phyloP scores from a whole-genome alignment of 305 asterid genomes.

The Ruellia speciosa region DNA sequence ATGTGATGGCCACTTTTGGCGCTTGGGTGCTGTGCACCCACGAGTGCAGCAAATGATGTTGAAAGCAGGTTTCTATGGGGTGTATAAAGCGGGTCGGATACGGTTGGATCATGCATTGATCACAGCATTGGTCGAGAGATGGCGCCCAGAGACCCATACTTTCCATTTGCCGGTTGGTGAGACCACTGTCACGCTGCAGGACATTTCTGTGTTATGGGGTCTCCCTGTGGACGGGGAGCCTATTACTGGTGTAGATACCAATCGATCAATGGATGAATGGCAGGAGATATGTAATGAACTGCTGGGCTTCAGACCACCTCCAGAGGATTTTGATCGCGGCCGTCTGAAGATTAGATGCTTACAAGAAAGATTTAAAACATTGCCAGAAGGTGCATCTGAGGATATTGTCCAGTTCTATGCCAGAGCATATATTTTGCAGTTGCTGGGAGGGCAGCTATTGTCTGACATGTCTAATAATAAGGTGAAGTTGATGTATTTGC shows the following conservation, averaged over 20 bases:
- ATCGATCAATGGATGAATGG: slow-evolving; percentile 72
- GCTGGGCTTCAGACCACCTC: slow-evolving; percentile 64
- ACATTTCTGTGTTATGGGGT: slow-evolving; percentile 71
- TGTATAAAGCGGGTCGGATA: slow-evolving; percentile 73
- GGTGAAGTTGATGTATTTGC: slow-evolving; percentile 63
- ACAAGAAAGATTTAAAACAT: slow-evolving; percentile 56
- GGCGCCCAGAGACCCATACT: slow-evolving; percentile 89
- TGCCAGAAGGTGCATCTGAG: slow-evolving; percentile 62
- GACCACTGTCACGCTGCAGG: slow-evolving; percentile 67
- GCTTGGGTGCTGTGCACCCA: slow-evolving; percentile 57
- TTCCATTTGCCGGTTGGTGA: slow-evolving; percentile 78
- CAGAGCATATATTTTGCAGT: slow-evolving; percentile 62
- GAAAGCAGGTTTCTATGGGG: slow-evolving; percentile 77
- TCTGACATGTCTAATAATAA: slow-evolving; percentile 63
- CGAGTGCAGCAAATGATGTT: slow-evolving; percentile 59
- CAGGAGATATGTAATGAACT: slow-evolving; percentile 64
- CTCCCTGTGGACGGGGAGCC: slow-evolving; percentile 75
- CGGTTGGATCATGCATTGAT: slow-evolving; percentile 71
- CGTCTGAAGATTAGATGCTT: slow-evolving; percentile 65
- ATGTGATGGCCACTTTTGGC: slow-evolving; percentile 85
- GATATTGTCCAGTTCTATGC: slow-evolving; percentile 46
- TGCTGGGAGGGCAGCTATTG: slow-evolving; percentile 57
- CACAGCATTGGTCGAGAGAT: slow-evolving; percentile 70
- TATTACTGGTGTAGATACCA: slow-evolving; percentile 63
- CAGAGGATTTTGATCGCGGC: slow-evolving; percentile 65